Base-by-base conservation (phyloP, 139 green algal species). In the Spirogloea muscicola region DNA sequence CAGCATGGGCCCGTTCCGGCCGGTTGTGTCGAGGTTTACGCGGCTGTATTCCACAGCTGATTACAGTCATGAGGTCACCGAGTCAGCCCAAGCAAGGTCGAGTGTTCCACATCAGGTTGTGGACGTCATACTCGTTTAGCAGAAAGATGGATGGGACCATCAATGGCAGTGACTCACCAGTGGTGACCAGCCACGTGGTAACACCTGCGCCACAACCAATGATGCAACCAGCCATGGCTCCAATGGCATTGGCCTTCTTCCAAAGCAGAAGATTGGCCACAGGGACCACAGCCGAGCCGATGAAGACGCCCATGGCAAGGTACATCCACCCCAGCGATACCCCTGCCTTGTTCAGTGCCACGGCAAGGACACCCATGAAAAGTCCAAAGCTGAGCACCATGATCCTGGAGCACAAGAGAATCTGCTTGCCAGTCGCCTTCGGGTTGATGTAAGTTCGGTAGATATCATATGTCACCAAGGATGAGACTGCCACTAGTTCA, bases 401-500 rank as follows among this genome's bases (percentile, higher is more conserved):
- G 43, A 78, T 72, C 25, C 91, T 86, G 0, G 80, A 88, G 38
- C 91, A 72, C n/a, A 72, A 57, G 48, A 94, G 83, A 73, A 94
- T 92, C 62, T 90, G 66, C 69, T 85, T 69, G 69, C 87, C 89
- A 49, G 80, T 90, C 18, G 91, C 91, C 42, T 86, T 88, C 79
- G 40, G 69, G 78, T 91, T 91, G 84, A 92, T 84, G 86, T 92
- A 91, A 39, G 80, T 80, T 58, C 74, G 42, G 84, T 91, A 92
- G 39, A 88, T 62, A 55, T 87, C 91, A 42, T 96, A 96, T 1
- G 88, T 70, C 39, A 94, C 74, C 16, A 96, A 86, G 37, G 87
- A 90, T 18, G 86, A 87, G 0, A 96, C 91, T 4, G 91, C 91
- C 61, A 96, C 91, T 57, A 94, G 87, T 88, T 96, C 91, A 7